These are phyloP conservation scores for Perkinsus olseni DNA, from an alignment of 169 alveolate species.

Conservation along the genomic window DNA sequence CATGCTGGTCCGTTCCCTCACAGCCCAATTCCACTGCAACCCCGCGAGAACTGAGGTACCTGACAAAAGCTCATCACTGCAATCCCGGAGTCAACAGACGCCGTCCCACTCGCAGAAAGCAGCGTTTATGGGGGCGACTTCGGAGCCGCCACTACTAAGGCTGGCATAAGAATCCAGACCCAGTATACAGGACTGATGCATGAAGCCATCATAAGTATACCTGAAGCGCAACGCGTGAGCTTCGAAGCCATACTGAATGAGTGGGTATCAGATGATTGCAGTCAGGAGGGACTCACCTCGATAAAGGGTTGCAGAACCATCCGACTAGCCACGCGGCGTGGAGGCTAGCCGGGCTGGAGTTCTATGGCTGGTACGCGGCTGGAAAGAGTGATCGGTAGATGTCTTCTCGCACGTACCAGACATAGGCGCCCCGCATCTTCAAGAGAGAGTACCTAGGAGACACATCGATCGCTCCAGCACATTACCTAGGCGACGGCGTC, in stretches of 20 bases:
- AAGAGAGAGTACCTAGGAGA: background rate
- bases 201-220: background rate
- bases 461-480: no score
- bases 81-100: background rate
- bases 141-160: background rate
- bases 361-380: background rate
- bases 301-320: conserved; percentile 4
- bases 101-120: background rate
- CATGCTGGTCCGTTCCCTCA: no score
- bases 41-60: background rate
- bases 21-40: background rate
- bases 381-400: background rate
- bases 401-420: background rate
- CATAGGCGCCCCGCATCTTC: background rate
- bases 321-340: conserved; percentile 2
- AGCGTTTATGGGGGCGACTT: background rate
- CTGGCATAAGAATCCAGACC: background rate
- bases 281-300: no score
- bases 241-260: background rate
- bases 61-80: background rate
- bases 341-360: background rate
- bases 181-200: background rate
- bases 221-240: background rate
- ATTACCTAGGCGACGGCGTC: no score
- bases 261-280: no score